phyloP scores from a whole-genome alignment of 257 asterid genomes.

The Jaltomata sinuosa region DNA sequence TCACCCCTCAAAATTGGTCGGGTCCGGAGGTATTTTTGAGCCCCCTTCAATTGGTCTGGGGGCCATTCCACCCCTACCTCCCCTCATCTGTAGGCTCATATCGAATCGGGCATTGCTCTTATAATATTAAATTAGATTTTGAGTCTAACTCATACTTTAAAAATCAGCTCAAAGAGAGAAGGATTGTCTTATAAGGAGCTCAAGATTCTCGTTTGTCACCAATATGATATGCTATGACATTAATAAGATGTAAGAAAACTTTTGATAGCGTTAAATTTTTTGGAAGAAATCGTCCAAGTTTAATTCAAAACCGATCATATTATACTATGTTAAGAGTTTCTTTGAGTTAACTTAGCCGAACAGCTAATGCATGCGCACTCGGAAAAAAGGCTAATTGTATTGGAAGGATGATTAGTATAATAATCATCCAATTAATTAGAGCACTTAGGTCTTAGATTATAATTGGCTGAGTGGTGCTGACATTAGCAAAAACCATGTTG shows the following conservation, averaged over 20 bases:
- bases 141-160: rapidly evolving
- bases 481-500: neutral
- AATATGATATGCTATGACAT: neutral
- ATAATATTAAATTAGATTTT: neutral
- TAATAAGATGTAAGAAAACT: neutral
- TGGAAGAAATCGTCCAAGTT: rapidly evolving
- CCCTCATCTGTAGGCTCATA: neutral
- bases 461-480: neutral
- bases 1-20: too few relatives aligned
- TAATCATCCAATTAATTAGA: neutral
- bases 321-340: neutral
- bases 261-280: neutral
- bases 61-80: too few relatives aligned
- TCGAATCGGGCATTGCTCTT: rapidly evolving
- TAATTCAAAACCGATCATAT: neutral
- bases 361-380: neutral
- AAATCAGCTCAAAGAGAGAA: neutral
- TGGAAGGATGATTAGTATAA: neutral
- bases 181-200: neutral
- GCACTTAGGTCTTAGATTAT: neutral
- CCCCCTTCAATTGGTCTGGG: neutral
- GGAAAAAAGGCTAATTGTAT: neutral
- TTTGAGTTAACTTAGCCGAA: neutral
- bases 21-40: too few relatives aligned
- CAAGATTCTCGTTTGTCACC: rapidly evolving